These are phyloP conservation scores for Trebouxia sp. DNA, from an alignment of 139 green algal genomes.

Conservation along the genomic window DNA sequence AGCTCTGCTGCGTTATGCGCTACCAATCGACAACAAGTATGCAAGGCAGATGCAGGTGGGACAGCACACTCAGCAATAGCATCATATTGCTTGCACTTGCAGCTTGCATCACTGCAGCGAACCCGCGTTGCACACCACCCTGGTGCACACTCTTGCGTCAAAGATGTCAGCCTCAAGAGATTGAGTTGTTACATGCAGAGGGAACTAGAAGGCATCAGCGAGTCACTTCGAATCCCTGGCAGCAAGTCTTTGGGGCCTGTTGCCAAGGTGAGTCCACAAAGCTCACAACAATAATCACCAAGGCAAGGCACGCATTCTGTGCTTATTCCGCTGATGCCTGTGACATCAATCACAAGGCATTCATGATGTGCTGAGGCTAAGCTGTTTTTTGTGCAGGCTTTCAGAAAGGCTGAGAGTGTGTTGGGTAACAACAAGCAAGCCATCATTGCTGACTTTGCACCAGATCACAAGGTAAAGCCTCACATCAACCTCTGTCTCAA, in stretches of 20 bases:
- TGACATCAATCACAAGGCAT: too few species aligned
- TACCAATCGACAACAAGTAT: conserved; percentile 93
- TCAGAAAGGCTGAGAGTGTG: conserved; percentile 43
- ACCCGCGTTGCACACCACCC: background rate
- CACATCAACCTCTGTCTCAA: too few species aligned
- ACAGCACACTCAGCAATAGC: background rate
- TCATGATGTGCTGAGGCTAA: too few species aligned
- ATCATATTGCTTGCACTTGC: background rate
- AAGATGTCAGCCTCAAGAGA: background rate
- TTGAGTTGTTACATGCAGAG: conserved; percentile 40
- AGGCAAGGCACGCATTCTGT: too few species aligned
- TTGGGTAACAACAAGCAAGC: conserved; percentile 58
- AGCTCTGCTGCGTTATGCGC: conserved; percentile 90
- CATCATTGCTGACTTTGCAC: conserved; percentile 73
- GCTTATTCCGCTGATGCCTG: too few species aligned
- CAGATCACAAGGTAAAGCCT: conserved; percentile 67
- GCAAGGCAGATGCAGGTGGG: conserved; percentile 84
- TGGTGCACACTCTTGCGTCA: background rate
- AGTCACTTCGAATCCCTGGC: conserved; percentile 84
- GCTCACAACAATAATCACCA: too few species aligned
- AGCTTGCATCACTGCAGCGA: background rate
- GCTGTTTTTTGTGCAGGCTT: background rate
- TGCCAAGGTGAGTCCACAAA: conserved; percentile 36
- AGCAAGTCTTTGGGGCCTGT: conserved; percentile 81
- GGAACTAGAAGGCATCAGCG: conserved; percentile 87